Percentiles rank a stretch among this genome's conserved stretches.
Conservation (phyloP, 2,329 filamentous ascomycete genomes). For the Beauveria bassiana region DNA sequence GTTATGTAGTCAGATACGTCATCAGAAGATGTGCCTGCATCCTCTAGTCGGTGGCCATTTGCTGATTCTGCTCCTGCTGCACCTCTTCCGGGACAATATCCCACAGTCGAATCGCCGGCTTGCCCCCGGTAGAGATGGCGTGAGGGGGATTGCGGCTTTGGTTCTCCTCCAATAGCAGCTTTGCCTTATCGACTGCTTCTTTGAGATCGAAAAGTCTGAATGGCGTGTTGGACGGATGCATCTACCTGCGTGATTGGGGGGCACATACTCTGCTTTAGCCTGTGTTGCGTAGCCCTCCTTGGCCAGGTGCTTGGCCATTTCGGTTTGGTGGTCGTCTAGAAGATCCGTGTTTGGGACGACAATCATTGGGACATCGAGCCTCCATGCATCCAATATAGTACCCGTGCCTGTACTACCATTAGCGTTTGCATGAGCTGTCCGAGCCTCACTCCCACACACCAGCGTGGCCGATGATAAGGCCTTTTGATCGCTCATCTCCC, state of each 20-base stretch:
- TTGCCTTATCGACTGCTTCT: constrained; percentile 29
- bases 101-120: constrained; percentile 25
- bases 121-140: constrained; percentile 14
- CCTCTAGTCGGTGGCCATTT: constrained; percentile 33
- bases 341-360: constrained; percentile 80
- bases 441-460: constrained; percentile 47
- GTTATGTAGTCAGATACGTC: background rate
- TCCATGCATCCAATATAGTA: constrained; percentile 76
- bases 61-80: constrained; percentile 27
- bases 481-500: constrained; percentile 44
- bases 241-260: too few relatives aligned
- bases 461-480: constrained; percentile 81
- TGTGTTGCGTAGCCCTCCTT: constrained; percentile 69
- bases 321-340: constrained; percentile 83
- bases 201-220: constrained; percentile 25
- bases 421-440: background rate
- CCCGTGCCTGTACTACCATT: constrained; percentile 60
- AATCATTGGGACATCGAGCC: constrained; percentile 67
- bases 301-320: constrained; percentile 72
- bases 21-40: background rate
- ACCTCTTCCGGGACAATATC: constrained; percentile 26
- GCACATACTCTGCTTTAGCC: constrained; percentile 55
- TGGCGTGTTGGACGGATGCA: background rate
- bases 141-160: constrained; percentile 28
- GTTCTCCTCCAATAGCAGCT: constrained; percentile 28